Base-by-base conservation (phyloP, 2,329 filamentous ascomycete genomes). In the Lasiodiplodia hormozganensis region DNA sequence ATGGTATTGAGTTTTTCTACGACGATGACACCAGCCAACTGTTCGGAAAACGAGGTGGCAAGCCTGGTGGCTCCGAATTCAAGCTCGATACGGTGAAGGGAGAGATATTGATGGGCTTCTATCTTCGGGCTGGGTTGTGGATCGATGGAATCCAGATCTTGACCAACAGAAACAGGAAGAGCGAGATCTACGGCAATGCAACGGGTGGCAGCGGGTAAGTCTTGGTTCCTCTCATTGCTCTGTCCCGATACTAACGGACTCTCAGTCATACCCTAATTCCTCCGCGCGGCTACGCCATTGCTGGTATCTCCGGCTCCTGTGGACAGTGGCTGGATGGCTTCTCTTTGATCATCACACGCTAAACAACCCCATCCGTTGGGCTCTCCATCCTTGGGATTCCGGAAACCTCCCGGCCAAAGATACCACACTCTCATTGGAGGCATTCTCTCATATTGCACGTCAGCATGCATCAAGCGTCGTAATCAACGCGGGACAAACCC, bases 1-100 rank as follows among this genome's bases (percentile, higher is more conserved):
- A 97, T 77, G 96, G 96, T 0, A 80, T 99, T 23, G 95, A 98
- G 78, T 98, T 99, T 79, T 85, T 92, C 69, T 98, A 97, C 76
- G 95, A 98, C 75, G 94, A 98, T 78, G 86, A 88, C 18, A 91
- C 92, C 0, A 91, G 85, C 67, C 93, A 97, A 76, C 79, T 97
- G 3, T 96, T 99, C 82, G 96, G 96, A 51, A 94, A 93, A 75
- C 85, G 87, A 67, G 91, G 91, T 14, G 92, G 90, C 8, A 90
- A 90, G 71, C 81, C 86, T 28, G 89, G 88, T 2, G 90, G 90
- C 1, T 89, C 91, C 74, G 87, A 89, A 56, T 97, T 97, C 81
- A 86, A 91, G 18, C 85, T 98, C 73, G 94, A 98, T 79, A 90
- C 92, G 40, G 88, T 93, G 53, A 89, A 90, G 67, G 94, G 94